Percentiles rank a stretch among this genome's conserved stretches.
Evolutionary conservation across 129 eudicot species (phyloP).

Genomic region (Escallonia rubra): DNA sequence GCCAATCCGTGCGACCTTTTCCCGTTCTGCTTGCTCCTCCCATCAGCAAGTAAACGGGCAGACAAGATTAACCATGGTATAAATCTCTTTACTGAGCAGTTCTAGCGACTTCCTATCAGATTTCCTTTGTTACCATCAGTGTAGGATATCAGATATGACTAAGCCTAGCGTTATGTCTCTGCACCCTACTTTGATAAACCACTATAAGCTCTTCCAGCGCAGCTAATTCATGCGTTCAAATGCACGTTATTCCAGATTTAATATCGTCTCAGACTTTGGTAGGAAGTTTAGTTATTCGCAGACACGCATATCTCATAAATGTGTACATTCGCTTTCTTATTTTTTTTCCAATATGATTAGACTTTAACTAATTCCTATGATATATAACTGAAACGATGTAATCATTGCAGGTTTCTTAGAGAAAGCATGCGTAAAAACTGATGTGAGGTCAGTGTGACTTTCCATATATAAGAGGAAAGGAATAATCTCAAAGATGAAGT

Average conservation of each 20-base stretch:
- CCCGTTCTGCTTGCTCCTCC: neutral
- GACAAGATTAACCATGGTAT: too few species aligned
- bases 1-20: constrained; percentile 1
- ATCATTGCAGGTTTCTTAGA: constrained; percentile 1
- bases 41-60: neutral
- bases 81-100: neutral
- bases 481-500: constrained; percentile 53
- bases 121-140: neutral
- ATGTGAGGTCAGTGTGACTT: constrained; percentile 7
- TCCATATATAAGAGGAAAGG: constrained; percentile 1
- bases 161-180: neutral
- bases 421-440: neutral
- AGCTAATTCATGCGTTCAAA: neutral
- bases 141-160: neutral
- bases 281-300: too few species aligned
- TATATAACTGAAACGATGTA: neutral
- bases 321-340: neutral
- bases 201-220: neutral
- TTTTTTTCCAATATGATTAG: neutral
- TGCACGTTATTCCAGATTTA: neutral
- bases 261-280: too few species aligned
- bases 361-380: neutral
- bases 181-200: neutral
- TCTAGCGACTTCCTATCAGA: neutral
- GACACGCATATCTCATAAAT: too few species aligned